phyloP scores from a whole-genome alignment of 2,329 filamentous ascomycete species.

The Mollisiaceae sp. region DNA sequence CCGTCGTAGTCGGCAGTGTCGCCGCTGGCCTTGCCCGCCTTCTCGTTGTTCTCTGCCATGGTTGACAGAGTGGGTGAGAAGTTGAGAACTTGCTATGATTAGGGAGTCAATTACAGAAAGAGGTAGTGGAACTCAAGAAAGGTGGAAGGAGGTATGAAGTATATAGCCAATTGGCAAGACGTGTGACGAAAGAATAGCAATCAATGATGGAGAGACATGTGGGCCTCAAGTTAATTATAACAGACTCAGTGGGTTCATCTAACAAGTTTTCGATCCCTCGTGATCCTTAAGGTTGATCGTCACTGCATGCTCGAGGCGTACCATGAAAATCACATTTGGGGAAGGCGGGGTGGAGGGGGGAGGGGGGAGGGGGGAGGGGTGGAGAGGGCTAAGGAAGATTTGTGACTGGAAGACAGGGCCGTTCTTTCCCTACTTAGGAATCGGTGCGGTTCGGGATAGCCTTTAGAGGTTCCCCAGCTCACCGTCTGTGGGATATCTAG shows the following conservation, averaged over 20 bases:
- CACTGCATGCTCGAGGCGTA: background rate
- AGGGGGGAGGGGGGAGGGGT: background rate
- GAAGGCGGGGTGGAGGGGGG: background rate
- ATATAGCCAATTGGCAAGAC: background rate
- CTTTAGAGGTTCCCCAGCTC: background rate
- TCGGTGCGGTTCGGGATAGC: background rate
- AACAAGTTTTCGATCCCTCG: background rate
- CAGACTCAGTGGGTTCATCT: background rate
- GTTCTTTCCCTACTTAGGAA: conserved; percentile 3
- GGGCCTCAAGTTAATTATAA: background rate
- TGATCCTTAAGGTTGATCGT: conserved; percentile 3
- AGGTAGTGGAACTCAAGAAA: background rate
- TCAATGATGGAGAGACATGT: background rate
- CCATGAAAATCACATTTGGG: background rate
- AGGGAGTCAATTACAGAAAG: background rate
- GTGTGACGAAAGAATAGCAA: background rate
- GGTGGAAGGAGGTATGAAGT: background rate
- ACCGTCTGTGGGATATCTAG: background rate
- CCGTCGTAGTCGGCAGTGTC: conserved; percentile 11
- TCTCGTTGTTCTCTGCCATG: conserved; percentile 1
- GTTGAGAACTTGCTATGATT: background rate
- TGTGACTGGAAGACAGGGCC: background rate
- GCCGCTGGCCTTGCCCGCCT: conserved; percentile 4
- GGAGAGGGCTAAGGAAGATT: too few relatives aligned
- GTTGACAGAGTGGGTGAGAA: background rate